Evolutionary conservation across 1,284 basidiomycete species (phyloP).

Genomic region (Gymnopus androsaceus): DNA sequence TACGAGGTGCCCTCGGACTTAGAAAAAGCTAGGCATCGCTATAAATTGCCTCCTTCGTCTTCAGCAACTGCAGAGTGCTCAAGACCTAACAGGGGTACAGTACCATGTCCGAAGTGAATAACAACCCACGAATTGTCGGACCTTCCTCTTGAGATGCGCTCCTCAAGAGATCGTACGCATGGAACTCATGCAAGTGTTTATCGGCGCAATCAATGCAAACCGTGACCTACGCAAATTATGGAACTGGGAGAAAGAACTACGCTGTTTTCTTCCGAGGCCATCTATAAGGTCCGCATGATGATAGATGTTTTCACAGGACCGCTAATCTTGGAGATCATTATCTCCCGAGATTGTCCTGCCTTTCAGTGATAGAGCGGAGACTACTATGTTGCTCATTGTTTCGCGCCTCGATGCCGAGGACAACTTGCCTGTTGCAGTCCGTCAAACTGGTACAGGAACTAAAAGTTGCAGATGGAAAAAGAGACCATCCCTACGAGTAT

Average conservation of each 20-base stretch:
- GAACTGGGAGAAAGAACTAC: not conserved
- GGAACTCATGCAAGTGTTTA: not conserved
- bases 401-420: not conserved
- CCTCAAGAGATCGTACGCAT: not conserved
- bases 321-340: too few relatives aligned
- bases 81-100: not conserved
- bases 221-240: not conserved
- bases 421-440: not conserved
- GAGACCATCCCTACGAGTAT: not conserved
- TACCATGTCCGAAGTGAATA: not conserved
- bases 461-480: not conserved
- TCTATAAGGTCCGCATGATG: too few relatives aligned
- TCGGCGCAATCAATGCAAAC: not conserved
- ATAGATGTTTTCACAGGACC: too few relatives aligned
- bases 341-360: too few relatives aligned
- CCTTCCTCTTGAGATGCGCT: not conserved
- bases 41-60: too few relatives aligned
- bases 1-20: too few relatives aligned
- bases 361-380: not conserved
- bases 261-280: not conserved
- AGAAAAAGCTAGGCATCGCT: not conserved
- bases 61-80: not conserved
- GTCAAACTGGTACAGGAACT: not conserved
- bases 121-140: not conserved
- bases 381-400: not conserved